Percentiles rank a stretch among this genome's conserved stretches.
Conservation (phyloP, 345 rosid genomes). For the Salix arbutifolia region DNA sequence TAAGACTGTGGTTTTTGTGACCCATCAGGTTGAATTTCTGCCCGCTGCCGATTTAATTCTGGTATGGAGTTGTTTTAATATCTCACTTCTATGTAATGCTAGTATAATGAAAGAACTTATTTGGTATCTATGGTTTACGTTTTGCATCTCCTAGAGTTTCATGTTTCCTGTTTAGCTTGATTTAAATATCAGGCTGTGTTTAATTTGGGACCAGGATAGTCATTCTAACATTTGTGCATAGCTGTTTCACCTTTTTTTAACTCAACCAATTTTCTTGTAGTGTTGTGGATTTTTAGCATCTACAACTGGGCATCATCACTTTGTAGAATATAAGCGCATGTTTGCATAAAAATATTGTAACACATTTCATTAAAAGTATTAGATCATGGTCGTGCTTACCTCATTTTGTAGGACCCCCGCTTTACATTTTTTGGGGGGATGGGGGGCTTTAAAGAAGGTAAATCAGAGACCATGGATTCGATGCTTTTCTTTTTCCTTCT, state of each 20-base stretch:
- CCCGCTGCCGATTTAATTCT: constrained; percentile 90
- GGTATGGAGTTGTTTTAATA: constrained; percentile 48
- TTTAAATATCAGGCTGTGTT: no score
- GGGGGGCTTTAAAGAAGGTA: not conserved
- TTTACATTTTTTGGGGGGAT: not conserved
- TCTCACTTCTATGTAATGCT: constrained; percentile 15
- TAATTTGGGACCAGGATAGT: no score
- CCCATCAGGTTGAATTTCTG: constrained; percentile 99
- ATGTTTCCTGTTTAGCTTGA: not conserved
- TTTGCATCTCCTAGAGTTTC: not conserved
- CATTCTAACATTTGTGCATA: no score
- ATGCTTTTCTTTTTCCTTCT: not conserved
- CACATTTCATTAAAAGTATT: not conserved
- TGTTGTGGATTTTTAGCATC: no score
- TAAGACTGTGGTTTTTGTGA: constrained; percentile 91
- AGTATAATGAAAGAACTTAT: not conserved
- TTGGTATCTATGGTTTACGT: not conserved
- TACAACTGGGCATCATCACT: not conserved
- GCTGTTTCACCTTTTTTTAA: no score
- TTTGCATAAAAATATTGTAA: not conserved
- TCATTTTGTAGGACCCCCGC: not conserved
- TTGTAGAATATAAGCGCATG: not conserved
- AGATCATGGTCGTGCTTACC: not conserved
- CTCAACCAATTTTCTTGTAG: no score
- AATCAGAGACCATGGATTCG: not conserved